phyloP scores from a whole-genome alignment of 2,329 filamentous ascomycete species.

The Pyricularia sp. region DNA sequence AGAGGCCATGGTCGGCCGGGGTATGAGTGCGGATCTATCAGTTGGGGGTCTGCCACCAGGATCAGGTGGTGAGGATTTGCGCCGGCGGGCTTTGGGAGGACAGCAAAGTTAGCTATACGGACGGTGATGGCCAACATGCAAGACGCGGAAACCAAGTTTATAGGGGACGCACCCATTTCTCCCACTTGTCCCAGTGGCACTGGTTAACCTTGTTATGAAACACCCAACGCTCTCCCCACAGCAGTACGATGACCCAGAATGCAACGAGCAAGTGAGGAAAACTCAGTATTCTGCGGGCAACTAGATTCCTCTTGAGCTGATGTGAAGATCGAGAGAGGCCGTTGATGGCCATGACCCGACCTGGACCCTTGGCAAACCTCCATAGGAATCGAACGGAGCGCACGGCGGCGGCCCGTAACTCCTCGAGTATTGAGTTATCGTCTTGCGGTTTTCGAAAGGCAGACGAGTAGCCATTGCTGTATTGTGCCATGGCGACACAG shows the following conservation, averaged over 20 bases:
- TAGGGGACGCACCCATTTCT: constrained; percentile 61
- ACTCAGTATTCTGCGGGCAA: constrained; percentile 38
- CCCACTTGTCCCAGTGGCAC: constrained; percentile 81
- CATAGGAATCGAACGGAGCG: constrained; percentile 19
- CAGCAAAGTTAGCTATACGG: neutral
- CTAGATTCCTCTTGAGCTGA: constrained; percentile 32
- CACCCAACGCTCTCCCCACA: constrained; percentile 74
- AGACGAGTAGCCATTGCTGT: constrained; percentile 18
- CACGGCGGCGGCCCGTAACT: constrained; percentile 18
- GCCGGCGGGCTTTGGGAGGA: constrained; percentile 48
- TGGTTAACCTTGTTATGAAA: constrained; percentile 57
- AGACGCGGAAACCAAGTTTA: neutral
- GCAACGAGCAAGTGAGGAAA: constrained; percentile 55
- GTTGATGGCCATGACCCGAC: constrained; percentile 21
- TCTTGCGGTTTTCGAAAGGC: constrained; percentile 14
- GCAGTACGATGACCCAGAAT: constrained; percentile 63
- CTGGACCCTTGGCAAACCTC: constrained; percentile 29
- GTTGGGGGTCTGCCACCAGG: constrained; percentile 79
- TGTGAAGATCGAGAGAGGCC: constrained; percentile 16
- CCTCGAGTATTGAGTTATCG: constrained; percentile 23
- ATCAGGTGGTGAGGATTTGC: constrained; percentile 73
- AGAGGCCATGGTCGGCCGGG: constrained; percentile 59
- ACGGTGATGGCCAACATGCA: neutral
- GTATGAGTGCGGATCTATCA: constrained; percentile 92
- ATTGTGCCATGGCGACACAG: constrained; percentile 21